Evolutionary conservation across 148 eudicot genomes (phyloP).

Genomic region (Limonium bicolor): DNA sequence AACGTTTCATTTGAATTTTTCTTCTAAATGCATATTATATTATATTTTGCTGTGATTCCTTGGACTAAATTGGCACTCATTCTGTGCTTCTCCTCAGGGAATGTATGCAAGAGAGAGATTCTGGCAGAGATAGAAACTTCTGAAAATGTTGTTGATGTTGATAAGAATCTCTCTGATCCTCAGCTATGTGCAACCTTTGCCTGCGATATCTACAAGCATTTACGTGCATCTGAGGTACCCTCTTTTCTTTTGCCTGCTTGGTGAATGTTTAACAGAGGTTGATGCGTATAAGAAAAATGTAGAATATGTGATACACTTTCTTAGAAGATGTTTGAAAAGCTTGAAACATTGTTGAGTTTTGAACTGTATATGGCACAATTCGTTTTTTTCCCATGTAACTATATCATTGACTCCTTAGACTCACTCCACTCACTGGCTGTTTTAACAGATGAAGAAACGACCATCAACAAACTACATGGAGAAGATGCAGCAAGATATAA

Average conservation of each 20-base stretch:
- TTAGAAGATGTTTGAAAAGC: no score
- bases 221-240: conserved; percentile 73
- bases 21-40: neutral
- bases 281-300: no score
- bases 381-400: no score
- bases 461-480: conserved; percentile 77
- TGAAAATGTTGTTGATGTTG: conserved; percentile 45
- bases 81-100: conserved; percentile 17
- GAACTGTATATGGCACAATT: no score
- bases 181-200: conserved; percentile 85
- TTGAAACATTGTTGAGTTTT: no score
- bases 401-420: no score
- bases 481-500: conserved; percentile 76
- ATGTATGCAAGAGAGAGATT: conserved; percentile 50
- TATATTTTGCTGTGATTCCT: neutral
- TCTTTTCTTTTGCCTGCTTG: neutral
- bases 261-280: no score
- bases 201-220: conserved; percentile 81
- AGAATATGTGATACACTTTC: no score
- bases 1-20: neutral
- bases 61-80: no score
- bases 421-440: neutral
- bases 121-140: conserved; percentile 21
- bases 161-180: conserved; percentile 57
- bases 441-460: conserved; percentile 55